A percentile compares a stretch with the other conserved stretches of the same genome.
phyloP scores from a whole-genome alignment of 768 basidiomycete genomes.

The Tulasnella sp. region DNA sequence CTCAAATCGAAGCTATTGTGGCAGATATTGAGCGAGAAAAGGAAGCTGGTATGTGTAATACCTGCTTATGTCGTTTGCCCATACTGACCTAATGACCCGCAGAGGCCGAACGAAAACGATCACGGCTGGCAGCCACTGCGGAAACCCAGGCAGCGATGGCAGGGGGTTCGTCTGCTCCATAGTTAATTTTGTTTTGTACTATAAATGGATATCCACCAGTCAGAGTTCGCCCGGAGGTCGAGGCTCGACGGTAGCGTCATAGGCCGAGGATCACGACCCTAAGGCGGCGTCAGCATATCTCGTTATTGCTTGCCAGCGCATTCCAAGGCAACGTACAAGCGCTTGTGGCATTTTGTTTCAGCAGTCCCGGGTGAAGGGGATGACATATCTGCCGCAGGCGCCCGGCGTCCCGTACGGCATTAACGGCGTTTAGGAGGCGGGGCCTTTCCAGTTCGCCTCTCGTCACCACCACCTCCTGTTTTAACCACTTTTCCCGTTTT shows the following conservation, averaged over 20 bases:
- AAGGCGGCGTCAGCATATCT: no score
- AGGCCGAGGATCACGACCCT: background rate
- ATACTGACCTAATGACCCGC: constrained; percentile 33
- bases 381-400: constrained; percentile 8
- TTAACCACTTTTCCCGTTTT: background rate
- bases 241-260: background rate
- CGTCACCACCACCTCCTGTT: constrained; percentile 8
- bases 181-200: background rate
- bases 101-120: constrained; percentile 95
- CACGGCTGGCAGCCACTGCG: constrained; percentile 84
- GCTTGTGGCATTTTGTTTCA: background rate
- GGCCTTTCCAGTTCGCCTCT: constrained; percentile 11
- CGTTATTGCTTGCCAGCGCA: no score
- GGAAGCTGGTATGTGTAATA: constrained; percentile 63
- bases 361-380: background rate
- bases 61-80: background rate
- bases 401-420: background rate
- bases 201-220: background rate
- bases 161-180: constrained; percentile 23
- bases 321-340: no score
- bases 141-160: constrained; percentile 86
- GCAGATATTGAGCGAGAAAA: constrained; percentile 94
- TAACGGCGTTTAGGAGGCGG: constrained; percentile 5
- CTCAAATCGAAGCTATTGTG: constrained; percentile 90
- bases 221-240: background rate